These are phyloP conservation scores for Leccinum imitatum DNA, from an alignment of 768 basidiomycete species.

Conservation along the genomic window DNA sequence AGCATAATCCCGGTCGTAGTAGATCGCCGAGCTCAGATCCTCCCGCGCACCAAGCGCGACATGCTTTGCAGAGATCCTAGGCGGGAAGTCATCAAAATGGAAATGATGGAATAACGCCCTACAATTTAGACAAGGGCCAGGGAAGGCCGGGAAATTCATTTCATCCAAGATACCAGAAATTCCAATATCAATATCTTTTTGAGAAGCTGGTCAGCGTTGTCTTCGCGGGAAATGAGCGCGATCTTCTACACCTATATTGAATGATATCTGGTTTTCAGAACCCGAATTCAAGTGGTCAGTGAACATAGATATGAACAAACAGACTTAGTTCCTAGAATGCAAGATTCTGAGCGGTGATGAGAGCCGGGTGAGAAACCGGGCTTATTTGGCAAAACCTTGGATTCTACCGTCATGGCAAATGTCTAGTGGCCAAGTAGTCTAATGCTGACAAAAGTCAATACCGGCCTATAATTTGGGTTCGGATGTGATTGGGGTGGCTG, in stretches of 20 bases:
- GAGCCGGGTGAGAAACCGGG: background rate
- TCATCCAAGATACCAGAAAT: background rate
- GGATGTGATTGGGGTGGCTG: conserved; percentile 41
- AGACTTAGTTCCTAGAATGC: background rate
- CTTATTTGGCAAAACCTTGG: background rate
- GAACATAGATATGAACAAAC: background rate
- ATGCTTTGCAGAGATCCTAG: background rate
- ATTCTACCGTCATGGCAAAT: background rate
- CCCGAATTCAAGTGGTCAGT: background rate
- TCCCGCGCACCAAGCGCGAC: background rate
- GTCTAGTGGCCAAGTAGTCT: conserved; percentile 5
- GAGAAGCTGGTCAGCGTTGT: background rate
- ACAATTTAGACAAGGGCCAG: background rate
- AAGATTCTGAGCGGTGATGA: background rate
- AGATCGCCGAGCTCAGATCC: background rate
- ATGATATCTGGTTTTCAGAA: background rate
- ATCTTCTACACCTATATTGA: background rate
- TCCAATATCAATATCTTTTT: background rate
- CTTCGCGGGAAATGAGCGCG: background rate
- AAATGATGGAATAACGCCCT: background rate
- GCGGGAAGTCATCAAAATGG: background rate
- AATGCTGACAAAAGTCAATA: background rate
- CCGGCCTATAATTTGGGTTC: conserved; percentile 4
- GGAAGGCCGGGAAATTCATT: background rate
- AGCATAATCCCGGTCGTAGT: conserved; percentile 6